A percentile compares a stretch with the other conserved stretches of the same genome.
These are phyloP conservation scores for Candida wancherniae DNA, from an alignment of 805 yeast species.

Conservation along the genomic window DNA sequence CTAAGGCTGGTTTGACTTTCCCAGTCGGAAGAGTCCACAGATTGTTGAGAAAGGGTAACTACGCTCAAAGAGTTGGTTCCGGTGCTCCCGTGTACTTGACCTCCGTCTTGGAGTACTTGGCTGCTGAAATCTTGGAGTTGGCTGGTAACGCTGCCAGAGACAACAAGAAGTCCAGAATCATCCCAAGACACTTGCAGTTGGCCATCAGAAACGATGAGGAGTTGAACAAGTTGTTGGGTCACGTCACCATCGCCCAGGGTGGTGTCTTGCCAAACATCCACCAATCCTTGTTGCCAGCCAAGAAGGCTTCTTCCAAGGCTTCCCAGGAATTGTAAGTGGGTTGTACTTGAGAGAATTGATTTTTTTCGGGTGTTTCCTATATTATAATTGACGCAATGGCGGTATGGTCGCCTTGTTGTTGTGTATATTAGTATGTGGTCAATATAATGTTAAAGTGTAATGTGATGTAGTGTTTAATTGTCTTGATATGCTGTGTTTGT, in stretches of 20 bases:
- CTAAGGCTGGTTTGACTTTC: slow-evolving; percentile 48
- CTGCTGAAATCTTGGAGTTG: slow-evolving; percentile 48
- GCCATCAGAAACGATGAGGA: slow-evolving; percentile 52
- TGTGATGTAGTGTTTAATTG: neutral
- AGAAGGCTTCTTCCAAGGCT: slow-evolving; percentile 21
- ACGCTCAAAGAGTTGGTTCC: slow-evolving; percentile 49
- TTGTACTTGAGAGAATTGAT: slow-evolving; percentile 17
- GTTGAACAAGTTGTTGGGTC: slow-evolving; percentile 46
- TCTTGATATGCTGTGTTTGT: no score
- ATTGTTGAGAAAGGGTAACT: slow-evolving; percentile 48
- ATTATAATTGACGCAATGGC: slow-evolving; percentile 18
- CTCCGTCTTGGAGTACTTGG: slow-evolving; percentile 46
- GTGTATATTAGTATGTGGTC: slow-evolving; percentile 23
- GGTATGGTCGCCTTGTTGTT: slow-evolving; percentile 16
- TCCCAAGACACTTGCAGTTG: slow-evolving; percentile 49
- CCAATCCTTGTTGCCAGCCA: slow-evolving; percentile 42
- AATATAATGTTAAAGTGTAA: slow-evolving; percentile 19
- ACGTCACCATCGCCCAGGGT: slow-evolving; percentile 62
- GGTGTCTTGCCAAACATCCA: slow-evolving; percentile 51
- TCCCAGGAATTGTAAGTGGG: slow-evolving; percentile 21
- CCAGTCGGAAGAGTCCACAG: slow-evolving; percentile 50
- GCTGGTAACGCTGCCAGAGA: slow-evolving; percentile 52
- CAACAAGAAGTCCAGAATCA: slow-evolving; percentile 84
- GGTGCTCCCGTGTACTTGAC: slow-evolving; percentile 51
- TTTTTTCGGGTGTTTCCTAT: slow-evolving; percentile 18